Evolutionary conservation across 164 flowering plant species (phyloP).

Genomic region (Vitis rotundifolia): DNA sequence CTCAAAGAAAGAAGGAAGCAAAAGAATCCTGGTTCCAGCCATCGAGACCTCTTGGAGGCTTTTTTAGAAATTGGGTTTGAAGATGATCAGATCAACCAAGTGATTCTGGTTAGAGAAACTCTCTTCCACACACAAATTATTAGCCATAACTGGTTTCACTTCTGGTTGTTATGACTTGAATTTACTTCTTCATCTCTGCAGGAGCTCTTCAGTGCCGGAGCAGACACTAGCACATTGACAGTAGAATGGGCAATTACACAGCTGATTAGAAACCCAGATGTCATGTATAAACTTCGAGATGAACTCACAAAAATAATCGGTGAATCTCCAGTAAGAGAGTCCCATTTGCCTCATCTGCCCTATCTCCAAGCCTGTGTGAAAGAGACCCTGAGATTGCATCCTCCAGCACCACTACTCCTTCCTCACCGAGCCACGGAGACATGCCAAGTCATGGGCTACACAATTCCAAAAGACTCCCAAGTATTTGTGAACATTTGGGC

Average conservation of each 20-base stretch:
- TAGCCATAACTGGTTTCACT: too few species aligned
- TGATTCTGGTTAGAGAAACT: constrained; percentile 19
- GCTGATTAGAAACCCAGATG: constrained; percentile 9
- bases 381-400: constrained; percentile 30
- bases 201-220: constrained; percentile 25
- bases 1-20: too few species aligned
- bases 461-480: constrained; percentile 14
- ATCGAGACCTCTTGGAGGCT: constrained; percentile 27
- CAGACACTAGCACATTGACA: constrained; percentile 19
- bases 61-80: constrained; percentile 21
- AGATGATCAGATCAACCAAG: constrained; percentile 22
- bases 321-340: constrained; percentile 4
- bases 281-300: not conserved
- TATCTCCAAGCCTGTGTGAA: constrained; percentile 23
- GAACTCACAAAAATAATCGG: constrained; percentile 16
- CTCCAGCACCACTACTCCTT: constrained; percentile 23
- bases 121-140: not conserved
- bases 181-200: not conserved
- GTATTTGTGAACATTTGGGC: constrained; percentile 22
- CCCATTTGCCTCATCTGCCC: constrained; percentile 14
- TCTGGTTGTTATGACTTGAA: not conserved
- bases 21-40: not conserved
- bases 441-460: constrained; percentile 9
- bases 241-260: constrained; percentile 32
- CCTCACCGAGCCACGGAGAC: constrained; percentile 10